Evolutionary conservation across 495 filamentous ascomycete genomes (phyloP).

Genomic region (Immersiella caudata): DNA sequence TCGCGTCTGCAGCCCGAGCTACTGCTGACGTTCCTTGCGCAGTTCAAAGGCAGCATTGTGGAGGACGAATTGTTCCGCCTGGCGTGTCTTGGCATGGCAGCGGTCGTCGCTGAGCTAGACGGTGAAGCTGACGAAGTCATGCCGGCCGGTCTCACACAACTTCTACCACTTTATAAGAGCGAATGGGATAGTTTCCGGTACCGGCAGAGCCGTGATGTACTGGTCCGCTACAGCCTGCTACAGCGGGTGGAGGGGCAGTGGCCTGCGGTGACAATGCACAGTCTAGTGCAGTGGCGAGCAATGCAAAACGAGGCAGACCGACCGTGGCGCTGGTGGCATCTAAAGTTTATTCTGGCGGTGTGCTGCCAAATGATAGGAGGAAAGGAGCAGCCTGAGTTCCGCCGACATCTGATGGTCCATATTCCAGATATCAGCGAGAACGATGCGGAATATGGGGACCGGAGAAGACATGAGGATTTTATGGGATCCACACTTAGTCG

Average conservation of each 20-base stretch:
- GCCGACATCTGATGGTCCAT: slow-evolving; percentile 30
- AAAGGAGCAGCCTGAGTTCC: slow-evolving; percentile 30
- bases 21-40: slow-evolving; percentile 34
- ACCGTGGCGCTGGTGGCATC: slow-evolving; percentile 24
- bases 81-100: slow-evolving; percentile 24
- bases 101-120: slow-evolving; percentile 14
- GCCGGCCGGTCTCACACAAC: slow-evolving; percentile 21
- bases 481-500: slow-evolving; percentile 1
- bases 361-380: slow-evolving; percentile 19
- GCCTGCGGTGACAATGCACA: slow-evolving; percentile 29
- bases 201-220: slow-evolving; percentile 29
- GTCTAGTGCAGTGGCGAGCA: slow-evolving; percentile 24
- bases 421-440: slow-evolving; percentile 19
- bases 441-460: neutral
- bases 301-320: slow-evolving; percentile 14
- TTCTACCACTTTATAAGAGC: slow-evolving; percentile 23
- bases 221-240: slow-evolving; percentile 32
- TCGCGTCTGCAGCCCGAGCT: slow-evolving; percentile 17
- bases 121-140: slow-evolving; percentile 9
- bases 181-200: slow-evolving; percentile 34
- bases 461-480: too few relatives aligned
- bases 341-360: slow-evolving; percentile 19
- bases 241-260: slow-evolving; percentile 29
- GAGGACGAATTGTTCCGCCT: slow-evolving; percentile 35
- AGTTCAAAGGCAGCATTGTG: slow-evolving; percentile 31